A percentile compares a stretch with the other conserved stretches of the same genome.
These are phyloP conservation scores for Chrysochromulina parva DNA, from an alignment of 78 protist species.

Conservation along the genomic window DNA sequence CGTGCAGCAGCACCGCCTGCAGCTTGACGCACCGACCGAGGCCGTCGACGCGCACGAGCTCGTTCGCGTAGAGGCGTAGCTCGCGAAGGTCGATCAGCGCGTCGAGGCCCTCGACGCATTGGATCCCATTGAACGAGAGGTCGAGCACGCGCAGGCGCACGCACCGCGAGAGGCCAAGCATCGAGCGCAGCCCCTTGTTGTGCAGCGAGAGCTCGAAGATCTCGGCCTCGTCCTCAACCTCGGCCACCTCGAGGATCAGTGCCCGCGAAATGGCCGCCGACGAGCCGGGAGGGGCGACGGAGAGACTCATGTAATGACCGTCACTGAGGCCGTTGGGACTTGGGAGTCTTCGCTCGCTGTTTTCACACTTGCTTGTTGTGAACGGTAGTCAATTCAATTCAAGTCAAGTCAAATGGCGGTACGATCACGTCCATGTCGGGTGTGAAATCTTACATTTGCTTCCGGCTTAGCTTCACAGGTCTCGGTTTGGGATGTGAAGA, in stretches of 20 bases:
- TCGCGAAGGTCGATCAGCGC: neutral
- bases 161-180: neutral
- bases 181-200: neutral
- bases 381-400: too few relatives aligned
- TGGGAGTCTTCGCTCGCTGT: too few relatives aligned
- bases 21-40: neutral
- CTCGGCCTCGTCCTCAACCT: neutral
- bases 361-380: too few relatives aligned
- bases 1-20: neutral
- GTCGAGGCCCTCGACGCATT: neutral
- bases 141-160: neutral
- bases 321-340: too few relatives aligned
- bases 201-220: neutral
- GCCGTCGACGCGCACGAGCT: neutral
- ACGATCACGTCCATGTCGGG: too few relatives aligned
- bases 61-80: neutral
- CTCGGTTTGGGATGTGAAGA: too few relatives aligned
- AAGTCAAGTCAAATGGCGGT: too few relatives aligned
- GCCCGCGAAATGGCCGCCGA: too few relatives aligned
- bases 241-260: neutral
- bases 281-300: too few relatives aligned
- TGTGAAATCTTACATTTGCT: too few relatives aligned
- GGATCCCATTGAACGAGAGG: neutral
- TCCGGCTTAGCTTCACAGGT: too few relatives aligned
- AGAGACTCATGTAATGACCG: too few relatives aligned